Evolutionary conservation across 2,329 filamentous ascomycete genomes (phyloP).

Genomic region (Orbilia brochopaga): DNA sequence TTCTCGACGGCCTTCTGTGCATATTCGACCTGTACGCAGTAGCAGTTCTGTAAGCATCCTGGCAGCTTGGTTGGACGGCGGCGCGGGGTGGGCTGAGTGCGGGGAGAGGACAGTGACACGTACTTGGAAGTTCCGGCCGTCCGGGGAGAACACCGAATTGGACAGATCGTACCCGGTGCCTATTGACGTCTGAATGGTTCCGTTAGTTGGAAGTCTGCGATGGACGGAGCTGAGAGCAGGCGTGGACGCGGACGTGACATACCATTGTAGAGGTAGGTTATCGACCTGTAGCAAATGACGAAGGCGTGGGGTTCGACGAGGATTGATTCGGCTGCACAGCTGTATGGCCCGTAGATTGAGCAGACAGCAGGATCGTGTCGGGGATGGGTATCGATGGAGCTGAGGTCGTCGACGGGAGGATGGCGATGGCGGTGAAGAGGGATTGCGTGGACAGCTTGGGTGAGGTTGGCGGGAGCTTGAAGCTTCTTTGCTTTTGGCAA

Average conservation of each 20-base stretch:
- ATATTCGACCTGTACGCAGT: constrained; percentile 74
- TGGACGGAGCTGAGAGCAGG: not conserved
- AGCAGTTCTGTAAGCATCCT: too few species aligned
- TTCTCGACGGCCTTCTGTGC: constrained; percentile 98
- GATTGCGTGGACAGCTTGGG: constrained; percentile 49
- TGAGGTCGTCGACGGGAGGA: constrained; percentile 17
- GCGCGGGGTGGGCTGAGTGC: not conserved
- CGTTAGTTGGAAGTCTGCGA: constrained; percentile 8
- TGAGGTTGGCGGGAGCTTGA: constrained; percentile 40
- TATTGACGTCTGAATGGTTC: constrained; percentile 83
- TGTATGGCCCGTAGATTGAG: not conserved
- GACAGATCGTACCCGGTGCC: constrained; percentile 98
- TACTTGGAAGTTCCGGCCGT: constrained; percentile 98
- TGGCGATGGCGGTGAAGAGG: constrained; percentile 23
- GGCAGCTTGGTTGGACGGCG: constrained; percentile 4
- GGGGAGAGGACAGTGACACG: constrained; percentile 21
- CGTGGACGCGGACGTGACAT: constrained; percentile 24
- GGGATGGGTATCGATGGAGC: constrained; percentile 4
- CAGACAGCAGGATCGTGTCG: not conserved
- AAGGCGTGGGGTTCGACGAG: not conserved
- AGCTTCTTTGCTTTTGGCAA: constrained; percentile 31
- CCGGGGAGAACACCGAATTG: constrained; percentile 99
- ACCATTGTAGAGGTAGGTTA: constrained; percentile 38
- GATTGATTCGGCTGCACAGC: not conserved
- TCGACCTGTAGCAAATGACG: not conserved